Conservation (phyloP, 1,284 basidiomycete genomes). For the Golubevia pallescens region DNA sequence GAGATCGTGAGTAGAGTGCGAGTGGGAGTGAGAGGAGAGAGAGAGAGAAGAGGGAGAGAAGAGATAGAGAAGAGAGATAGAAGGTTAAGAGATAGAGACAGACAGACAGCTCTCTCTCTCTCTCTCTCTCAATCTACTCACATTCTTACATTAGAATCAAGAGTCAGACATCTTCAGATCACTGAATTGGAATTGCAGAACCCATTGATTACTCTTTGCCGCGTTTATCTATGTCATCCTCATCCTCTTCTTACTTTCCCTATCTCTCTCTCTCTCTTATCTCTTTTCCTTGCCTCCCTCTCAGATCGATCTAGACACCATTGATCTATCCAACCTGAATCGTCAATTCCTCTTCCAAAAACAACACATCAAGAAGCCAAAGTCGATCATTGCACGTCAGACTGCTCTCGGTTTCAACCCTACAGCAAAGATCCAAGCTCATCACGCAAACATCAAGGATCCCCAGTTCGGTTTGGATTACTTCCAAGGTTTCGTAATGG, state of each 20-base stretch:
- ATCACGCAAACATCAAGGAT: slow-evolving; percentile 96
- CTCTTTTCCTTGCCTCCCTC: neutral
- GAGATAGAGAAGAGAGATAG: too few relatives aligned
- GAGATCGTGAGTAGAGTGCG: slow-evolving; percentile 69
- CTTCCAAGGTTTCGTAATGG: slow-evolving; percentile 88
- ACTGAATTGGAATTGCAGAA: too few relatives aligned
- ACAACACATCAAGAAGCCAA: slow-evolving; percentile 95
- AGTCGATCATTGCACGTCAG: slow-evolving; percentile 88
- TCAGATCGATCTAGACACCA: slow-evolving; percentile 90
- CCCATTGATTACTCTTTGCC: too few relatives aligned
- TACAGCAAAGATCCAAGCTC: slow-evolving; percentile 81
- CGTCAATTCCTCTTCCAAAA: slow-evolving; percentile 97
- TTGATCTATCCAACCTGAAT: slow-evolving; percentile 97
- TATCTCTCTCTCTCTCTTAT: too few relatives aligned
- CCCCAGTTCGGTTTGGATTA: slow-evolving; percentile 85
- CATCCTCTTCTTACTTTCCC: neutral
- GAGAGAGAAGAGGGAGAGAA: too few relatives aligned
- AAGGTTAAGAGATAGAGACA: too few relatives aligned
- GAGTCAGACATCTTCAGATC: too few relatives aligned
- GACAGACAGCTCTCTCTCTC: too few relatives aligned
- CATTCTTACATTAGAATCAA: too few relatives aligned
- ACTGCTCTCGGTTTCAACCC: slow-evolving; percentile 92
- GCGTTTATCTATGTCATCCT: too few relatives aligned
- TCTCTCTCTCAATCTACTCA: too few relatives aligned
- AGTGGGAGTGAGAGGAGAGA: too few relatives aligned